phyloP scores from a whole-genome alignment of 345 rosid genomes.

The Excoecaria agallocha region DNA sequence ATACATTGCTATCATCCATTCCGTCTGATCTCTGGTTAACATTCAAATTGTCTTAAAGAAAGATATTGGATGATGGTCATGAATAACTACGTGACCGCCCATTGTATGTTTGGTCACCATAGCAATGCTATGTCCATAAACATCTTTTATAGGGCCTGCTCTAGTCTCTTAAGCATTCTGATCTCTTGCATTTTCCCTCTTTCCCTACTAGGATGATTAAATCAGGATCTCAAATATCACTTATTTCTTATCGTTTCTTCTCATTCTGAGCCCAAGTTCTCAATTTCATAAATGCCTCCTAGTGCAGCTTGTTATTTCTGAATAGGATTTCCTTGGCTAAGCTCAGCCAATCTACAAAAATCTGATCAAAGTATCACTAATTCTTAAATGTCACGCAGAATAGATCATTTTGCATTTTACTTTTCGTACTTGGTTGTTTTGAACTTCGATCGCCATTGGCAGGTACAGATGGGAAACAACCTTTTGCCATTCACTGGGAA shows the following conservation, averaged over 20 bases:
- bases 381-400: background rate
- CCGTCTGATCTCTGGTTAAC: background rate
- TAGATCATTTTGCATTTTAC: background rate
- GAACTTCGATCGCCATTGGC: constrained; percentile 15
- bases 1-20: background rate
- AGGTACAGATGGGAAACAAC: constrained; percentile 73
- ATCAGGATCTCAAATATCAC: background rate
- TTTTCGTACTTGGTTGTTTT: constrained; percentile 4
- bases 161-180: background rate
- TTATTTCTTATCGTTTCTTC: background rate
- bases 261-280: background rate
- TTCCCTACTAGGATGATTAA: background rate
- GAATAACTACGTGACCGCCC: background rate
- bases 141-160: background rate
- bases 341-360: background rate
- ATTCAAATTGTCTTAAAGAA: background rate
- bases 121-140: background rate
- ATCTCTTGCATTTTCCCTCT: background rate
- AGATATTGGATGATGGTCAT: background rate
- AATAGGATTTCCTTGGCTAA: background rate
- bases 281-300: background rate
- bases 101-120: background rate
- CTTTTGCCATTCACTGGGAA: constrained; percentile 95
- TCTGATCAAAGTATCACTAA: background rate
- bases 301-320: background rate